Percentiles rank a stretch among this genome's conserved stretches.
phyloP scores from a whole-genome alignment of 78 protist species.

The Dictyostelium brefeldianum region DNA sequence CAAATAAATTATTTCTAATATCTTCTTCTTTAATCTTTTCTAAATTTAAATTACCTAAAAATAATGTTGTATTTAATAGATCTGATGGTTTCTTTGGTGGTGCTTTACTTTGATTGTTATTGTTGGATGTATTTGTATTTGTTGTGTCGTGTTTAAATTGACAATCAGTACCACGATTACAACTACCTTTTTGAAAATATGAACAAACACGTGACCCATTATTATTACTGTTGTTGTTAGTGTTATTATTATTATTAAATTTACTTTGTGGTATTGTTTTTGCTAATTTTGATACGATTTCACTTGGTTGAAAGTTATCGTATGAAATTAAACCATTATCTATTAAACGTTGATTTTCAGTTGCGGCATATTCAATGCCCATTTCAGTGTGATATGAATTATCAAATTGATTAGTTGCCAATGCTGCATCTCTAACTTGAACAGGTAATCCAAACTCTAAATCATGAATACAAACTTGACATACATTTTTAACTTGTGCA shows the following conservation, averaged over 20 bases:
- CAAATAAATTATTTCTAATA: slow-evolving; percentile 36
- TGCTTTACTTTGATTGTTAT: background rate
- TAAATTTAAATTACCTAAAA: slow-evolving; percentile 69
- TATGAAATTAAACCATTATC: slow-evolving; percentile 56
- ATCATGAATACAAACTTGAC: slow-evolving; percentile 97
- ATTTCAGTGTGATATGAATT: slow-evolving; percentile 55
- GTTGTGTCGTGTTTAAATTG: slow-evolving; percentile 77
- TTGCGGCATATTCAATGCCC: slow-evolving; percentile 62
- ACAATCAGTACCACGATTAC: slow-evolving; percentile 91
- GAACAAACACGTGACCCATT: slow-evolving; percentile 88
- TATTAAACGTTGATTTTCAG: slow-evolving; percentile 16
- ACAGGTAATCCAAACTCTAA: slow-evolving; percentile 94
- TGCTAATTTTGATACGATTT: slow-evolving; percentile 58
- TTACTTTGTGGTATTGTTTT: slow-evolving; percentile 71
- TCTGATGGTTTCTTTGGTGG: slow-evolving; percentile 78
- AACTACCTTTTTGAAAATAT: slow-evolving; percentile 90
- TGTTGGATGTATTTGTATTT: background rate
- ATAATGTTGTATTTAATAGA: slow-evolving; percentile 56
- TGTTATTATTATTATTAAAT: background rate
- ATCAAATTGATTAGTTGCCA: slow-evolving; percentile 25
- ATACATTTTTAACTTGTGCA: slow-evolving; percentile 94
- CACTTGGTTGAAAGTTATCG: slow-evolving; percentile 66
- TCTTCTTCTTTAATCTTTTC: slow-evolving; percentile 63
- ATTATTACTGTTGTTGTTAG: slow-evolving; percentile 56
- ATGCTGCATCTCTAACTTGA: slow-evolving; percentile 91